A percentile compares a stretch with the other conserved stretches of the same genome.
These are phyloP conservation scores for Candida ovalis DNA, from an alignment of 805 yeast species.

Conservation along the genomic window DNA sequence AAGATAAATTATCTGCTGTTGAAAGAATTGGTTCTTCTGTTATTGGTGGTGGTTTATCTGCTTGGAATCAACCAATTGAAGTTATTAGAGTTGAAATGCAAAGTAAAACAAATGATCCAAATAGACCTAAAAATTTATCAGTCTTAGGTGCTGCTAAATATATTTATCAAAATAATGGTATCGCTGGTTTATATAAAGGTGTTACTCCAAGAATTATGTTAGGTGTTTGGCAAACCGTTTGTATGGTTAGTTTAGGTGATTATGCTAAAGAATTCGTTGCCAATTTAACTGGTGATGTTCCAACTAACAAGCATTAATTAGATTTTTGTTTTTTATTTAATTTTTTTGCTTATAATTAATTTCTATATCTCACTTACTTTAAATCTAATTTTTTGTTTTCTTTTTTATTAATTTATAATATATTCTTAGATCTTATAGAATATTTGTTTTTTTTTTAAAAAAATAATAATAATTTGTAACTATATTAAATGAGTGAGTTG, in stretches of 20 bases:
- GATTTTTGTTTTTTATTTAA: background rate
- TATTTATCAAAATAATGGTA: constrained; percentile 77
- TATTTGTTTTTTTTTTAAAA: too few relatives aligned
- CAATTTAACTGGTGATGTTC: constrained; percentile 55
- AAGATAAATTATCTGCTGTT: constrained; percentile 59
- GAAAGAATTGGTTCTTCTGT: constrained; percentile 86
- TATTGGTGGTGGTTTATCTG: constrained; percentile 94
- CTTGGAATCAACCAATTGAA: constrained; percentile 99
- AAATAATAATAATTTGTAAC: too few relatives aligned
- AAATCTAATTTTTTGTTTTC: too few relatives aligned
- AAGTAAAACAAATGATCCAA: constrained; percentile 88
- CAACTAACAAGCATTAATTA: constrained; percentile 31
- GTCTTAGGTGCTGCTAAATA: constrained; percentile 76
- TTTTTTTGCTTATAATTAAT: background rate
- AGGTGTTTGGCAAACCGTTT: constrained; percentile 97
- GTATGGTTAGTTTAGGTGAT: constrained; percentile 98
- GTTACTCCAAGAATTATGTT: constrained; percentile 95
- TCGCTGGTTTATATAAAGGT: constrained; percentile 91
- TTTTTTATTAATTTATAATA: too few relatives aligned
- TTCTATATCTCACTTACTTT: too few relatives aligned
- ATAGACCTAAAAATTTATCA: constrained; percentile 87
- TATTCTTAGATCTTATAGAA: too few relatives aligned
- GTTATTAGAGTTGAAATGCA: constrained; percentile 98
- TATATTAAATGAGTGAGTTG: too few relatives aligned
- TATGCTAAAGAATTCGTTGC: constrained; percentile 74